Evolutionary conservation across 2,329 filamentous ascomycete species (phyloP).

Genomic region (Tolypocladium tropicale): DNA sequence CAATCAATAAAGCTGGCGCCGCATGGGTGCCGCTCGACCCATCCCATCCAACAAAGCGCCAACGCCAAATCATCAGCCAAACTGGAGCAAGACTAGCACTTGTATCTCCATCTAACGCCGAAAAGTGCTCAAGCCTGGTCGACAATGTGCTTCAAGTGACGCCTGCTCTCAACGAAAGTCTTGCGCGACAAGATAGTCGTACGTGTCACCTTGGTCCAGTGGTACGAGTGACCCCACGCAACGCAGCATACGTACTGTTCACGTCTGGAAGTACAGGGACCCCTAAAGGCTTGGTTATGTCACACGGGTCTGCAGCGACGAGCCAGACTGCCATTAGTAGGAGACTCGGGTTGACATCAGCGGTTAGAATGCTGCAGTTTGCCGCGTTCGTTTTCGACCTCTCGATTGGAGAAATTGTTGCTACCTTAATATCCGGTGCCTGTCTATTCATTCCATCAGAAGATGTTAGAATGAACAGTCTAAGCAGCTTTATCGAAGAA

Average conservation of each 20-base stretch:
- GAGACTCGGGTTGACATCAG: background rate
- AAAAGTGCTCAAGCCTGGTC: background rate
- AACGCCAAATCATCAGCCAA: background rate
- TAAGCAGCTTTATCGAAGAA: background rate
- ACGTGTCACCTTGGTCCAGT: background rate
- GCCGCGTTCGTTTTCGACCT: background rate
- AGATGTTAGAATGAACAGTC: background rate
- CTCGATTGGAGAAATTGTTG: background rate
- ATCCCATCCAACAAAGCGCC: background rate
- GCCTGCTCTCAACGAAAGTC: background rate
- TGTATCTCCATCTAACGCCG: background rate
- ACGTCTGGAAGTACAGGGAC: background rate
- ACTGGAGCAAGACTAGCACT: background rate
- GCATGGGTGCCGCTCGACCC: conserved; percentile 6
- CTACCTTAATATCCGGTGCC: background rate
- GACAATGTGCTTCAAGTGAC: background rate
- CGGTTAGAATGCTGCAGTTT: background rate
- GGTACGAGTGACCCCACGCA: background rate
- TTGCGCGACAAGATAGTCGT: background rate
- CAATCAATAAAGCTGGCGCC: conserved; percentile 7
- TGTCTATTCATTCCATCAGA: background rate
- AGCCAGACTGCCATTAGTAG: background rate
- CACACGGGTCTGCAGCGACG: background rate
- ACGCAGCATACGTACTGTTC: background rate
- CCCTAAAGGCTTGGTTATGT: background rate